Evolutionary conservation across 176 grass and related monocot genomes (phyloP).

Genomic region (Avena eriantha): DNA sequence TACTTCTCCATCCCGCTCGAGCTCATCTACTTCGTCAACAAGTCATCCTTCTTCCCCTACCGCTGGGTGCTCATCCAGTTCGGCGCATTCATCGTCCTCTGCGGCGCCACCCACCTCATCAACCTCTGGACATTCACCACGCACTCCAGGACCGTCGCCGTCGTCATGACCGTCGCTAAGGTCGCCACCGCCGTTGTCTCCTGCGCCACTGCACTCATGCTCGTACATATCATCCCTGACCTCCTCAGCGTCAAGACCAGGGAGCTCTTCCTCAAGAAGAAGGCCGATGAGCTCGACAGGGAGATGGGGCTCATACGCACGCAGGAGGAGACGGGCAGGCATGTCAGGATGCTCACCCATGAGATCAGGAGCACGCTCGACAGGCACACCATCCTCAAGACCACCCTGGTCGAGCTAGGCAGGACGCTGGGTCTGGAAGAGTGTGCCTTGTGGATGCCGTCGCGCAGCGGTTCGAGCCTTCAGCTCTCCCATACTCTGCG

Average conservation of each 20-base stretch:
- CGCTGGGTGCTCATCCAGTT: conserved; percentile 79
- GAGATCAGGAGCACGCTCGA: conserved; percentile 78
- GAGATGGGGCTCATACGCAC: conserved; percentile 71
- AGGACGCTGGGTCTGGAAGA: conserved; percentile 65
- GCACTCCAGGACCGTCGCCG: conserved; percentile 61
- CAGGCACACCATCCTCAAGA: conserved; percentile 74
- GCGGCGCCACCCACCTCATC: conserved; percentile 74
- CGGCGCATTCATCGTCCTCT: conserved; percentile 77
- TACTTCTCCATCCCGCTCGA: conserved; percentile 79
- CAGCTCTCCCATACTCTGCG: conserved; percentile 71
- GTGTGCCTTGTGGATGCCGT: conserved; percentile 78
- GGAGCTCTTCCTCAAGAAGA: conserved; percentile 72
- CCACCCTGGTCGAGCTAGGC: conserved; percentile 68
- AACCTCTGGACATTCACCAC: conserved; percentile 73
- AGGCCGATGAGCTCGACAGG: conserved; percentile 69
- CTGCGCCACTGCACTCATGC: conserved; percentile 74
- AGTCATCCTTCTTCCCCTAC: conserved; percentile 77
- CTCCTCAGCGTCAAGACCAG: conserved; percentile 73
- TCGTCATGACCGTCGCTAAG: conserved; percentile 75
- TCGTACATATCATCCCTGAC: conserved; percentile 77
- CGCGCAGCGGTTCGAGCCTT: conserved; percentile 57
- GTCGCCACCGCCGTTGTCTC: conserved; percentile 66
- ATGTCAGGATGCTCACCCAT: conserved; percentile 82
- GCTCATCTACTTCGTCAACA: conserved; percentile 82
- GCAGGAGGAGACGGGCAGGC: conserved; percentile 72